A percentile compares a stretch with the other conserved stretches of the same genome.
phyloP scores from a whole-genome alignment of 371 early-diverging fungal genomes.

The Batkoa obscura region DNA sequence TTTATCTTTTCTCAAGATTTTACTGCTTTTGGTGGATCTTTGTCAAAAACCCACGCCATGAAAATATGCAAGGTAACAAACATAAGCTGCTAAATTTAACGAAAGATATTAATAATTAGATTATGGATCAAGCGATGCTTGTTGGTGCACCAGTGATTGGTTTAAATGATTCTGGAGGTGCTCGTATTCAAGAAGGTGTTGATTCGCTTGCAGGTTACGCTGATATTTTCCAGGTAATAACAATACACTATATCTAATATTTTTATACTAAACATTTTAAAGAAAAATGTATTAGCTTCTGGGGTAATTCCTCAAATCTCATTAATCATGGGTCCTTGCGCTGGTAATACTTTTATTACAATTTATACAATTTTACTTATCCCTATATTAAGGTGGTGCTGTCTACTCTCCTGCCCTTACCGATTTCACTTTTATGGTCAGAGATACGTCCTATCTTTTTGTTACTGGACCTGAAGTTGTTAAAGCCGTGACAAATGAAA shows the following conservation, averaged over 20 bases:
- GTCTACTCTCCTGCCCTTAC: constrained; percentile 95
- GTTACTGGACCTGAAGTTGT: constrained; percentile 96
- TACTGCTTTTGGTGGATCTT: constrained; percentile 81
- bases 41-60: constrained; percentile 74
- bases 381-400: constrained; percentile 57
- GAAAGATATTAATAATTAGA: constrained; percentile 9
- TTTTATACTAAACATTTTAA: not conserved
- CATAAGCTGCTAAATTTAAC: not conserved
- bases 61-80: constrained; percentile 67
- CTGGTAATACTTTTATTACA: constrained; percentile 21
- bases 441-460: constrained; percentile 88
- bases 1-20: constrained; percentile 92
- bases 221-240: constrained; percentile 68
- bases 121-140: constrained; percentile 88
- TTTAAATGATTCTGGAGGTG: constrained; percentile 92
- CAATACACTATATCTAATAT: not conserved
- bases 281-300: constrained; percentile 74
- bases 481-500: constrained; percentile 87
- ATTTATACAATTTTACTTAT: not conserved
- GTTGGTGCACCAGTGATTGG: constrained; percentile 93
- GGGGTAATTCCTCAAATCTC: constrained; percentile 94
- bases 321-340: constrained; percentile 94
- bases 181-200: constrained; percentile 95
- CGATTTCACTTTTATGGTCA: constrained; percentile 92
- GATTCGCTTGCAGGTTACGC: constrained; percentile 92